Evolutionary conservation across 2,329 filamentous ascomycete species (phyloP).

Genomic region (Fusarium fracticaudum): DNA sequence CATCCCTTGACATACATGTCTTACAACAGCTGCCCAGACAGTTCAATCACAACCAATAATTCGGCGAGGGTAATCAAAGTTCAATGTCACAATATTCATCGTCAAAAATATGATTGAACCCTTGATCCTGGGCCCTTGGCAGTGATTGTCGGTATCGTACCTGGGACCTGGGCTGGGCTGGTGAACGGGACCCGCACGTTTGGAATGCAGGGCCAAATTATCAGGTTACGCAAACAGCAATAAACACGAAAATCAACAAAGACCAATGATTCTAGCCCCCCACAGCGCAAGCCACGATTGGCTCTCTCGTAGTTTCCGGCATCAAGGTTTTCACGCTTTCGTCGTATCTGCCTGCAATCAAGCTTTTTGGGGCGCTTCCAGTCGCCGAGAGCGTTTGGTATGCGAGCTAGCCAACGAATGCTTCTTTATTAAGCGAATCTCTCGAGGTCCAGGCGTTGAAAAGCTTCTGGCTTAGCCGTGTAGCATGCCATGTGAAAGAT

Average conservation of each 20-base stretch:
- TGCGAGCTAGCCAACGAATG: background rate
- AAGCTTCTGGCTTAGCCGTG: background rate
- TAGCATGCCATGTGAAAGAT: background rate
- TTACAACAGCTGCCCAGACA: background rate
- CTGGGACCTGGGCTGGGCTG: background rate
- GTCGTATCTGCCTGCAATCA: background rate
- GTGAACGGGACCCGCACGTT: background rate
- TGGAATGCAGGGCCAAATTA: conserved; percentile 4
- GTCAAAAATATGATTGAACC: background rate
- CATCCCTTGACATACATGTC: background rate
- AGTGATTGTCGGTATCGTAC: background rate
- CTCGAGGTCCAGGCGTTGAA: background rate
- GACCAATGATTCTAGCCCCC: background rate
- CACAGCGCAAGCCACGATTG: background rate
- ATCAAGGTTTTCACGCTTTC: background rate
- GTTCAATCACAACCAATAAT: background rate
- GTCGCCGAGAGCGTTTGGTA: background rate
- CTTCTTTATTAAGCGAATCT: background rate
- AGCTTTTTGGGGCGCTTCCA: background rate
- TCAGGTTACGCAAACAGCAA: background rate
- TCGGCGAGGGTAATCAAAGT: background rate
- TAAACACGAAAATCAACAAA: background rate
- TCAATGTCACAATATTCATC: background rate
- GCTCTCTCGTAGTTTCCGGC: background rate
- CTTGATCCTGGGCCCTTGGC: background rate